Evolutionary conservation across 257 asterid species (phyloP).

Genomic region (Scutellaria galericulata): DNA sequence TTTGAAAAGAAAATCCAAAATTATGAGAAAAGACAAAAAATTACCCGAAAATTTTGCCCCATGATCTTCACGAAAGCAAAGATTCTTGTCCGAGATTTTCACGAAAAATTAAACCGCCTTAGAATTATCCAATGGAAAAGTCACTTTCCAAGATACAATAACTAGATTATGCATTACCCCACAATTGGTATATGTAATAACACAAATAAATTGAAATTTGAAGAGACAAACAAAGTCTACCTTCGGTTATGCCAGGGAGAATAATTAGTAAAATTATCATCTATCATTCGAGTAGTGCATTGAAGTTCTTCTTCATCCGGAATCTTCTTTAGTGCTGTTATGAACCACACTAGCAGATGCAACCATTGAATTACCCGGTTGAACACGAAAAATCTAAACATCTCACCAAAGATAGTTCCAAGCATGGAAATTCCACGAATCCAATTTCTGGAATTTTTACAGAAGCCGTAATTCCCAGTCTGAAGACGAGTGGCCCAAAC

Average conservation of each 20-base stretch:
- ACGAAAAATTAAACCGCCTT: too few relatives aligned
- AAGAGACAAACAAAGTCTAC: constrained; percentile 44
- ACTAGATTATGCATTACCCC: constrained; percentile 8
- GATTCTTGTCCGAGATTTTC: too few relatives aligned
- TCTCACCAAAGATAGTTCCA: constrained; percentile 94
- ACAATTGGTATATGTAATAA: not conserved
- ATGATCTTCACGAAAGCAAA: too few relatives aligned
- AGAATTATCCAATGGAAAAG: not conserved
- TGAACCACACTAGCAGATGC: constrained; percentile 30
- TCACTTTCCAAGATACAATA: not conserved
- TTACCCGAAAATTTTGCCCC: too few relatives aligned
- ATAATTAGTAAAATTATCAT: constrained; percentile 89
- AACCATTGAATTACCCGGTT: constrained; percentile 7
- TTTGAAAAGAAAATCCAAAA: too few relatives aligned
- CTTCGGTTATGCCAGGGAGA: constrained; percentile 99
- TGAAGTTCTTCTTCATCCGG: constrained; percentile 80
- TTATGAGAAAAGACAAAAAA: too few relatives aligned
- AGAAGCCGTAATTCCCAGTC: constrained; percentile 76
- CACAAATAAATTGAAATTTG: constrained; percentile 13
- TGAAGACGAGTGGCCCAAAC: constrained; percentile 65
- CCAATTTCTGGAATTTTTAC: constrained; percentile 77
- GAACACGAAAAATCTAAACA: constrained; percentile 25
- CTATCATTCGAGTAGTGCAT: constrained; percentile 78
- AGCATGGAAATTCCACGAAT: constrained; percentile 84
- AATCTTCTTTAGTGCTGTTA: constrained; percentile 67